A percentile compares a stretch with the other conserved stretches of the same genome.
phyloP scores from a whole-genome alignment of 2,329 filamentous ascomycete genomes.

The Cucurbitaria berberidis region DNA sequence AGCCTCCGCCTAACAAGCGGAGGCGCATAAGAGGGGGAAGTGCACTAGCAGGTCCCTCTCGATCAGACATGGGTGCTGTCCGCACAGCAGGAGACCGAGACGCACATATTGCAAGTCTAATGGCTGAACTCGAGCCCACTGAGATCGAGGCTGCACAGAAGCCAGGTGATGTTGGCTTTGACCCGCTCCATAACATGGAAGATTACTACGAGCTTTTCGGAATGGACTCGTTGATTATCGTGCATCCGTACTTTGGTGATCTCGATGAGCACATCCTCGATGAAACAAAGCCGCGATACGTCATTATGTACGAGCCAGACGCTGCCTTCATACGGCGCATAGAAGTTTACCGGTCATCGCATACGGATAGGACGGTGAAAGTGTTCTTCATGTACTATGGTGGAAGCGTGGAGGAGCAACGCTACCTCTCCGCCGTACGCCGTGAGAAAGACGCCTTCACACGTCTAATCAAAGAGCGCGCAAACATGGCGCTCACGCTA shows the following conservation, averaged over 20 bases:
- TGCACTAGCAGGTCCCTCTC: constrained; percentile 62
- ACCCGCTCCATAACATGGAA: constrained; percentile 89
- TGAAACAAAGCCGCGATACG: constrained; percentile 89
- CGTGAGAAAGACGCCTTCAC: constrained; percentile 97
- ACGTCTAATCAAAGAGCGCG: constrained; percentile 90
- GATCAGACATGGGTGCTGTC: constrained; percentile 76
- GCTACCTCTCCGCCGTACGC: constrained; percentile 87
- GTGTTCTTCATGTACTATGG: constrained; percentile 98
- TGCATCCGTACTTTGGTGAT: constrained; percentile 94
- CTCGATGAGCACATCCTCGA: constrained; percentile 96
- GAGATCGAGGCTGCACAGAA: constrained; percentile 78
- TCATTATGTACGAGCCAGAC: constrained; percentile 98
- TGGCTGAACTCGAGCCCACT: constrained; percentile 82
- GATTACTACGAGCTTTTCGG: constrained; percentile 91
- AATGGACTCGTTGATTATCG: constrained; percentile 83
- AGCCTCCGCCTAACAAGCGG: constrained; percentile 82
- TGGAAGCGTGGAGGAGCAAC: constrained; percentile 92
- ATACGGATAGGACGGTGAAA: constrained; percentile 84
- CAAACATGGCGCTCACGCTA: constrained; percentile 88
- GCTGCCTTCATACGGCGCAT: constrained; percentile 91
- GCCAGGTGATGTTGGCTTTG: constrained; percentile 70
- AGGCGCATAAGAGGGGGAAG: constrained; percentile 79
- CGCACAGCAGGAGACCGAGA: constrained; percentile 81
- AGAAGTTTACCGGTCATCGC: constrained; percentile 94
- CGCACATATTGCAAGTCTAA: constrained; percentile 77